These are phyloP conservation scores for Daedalea quercina DNA, from an alignment of 768 basidiomycete genomes.

Conservation along the genomic window DNA sequence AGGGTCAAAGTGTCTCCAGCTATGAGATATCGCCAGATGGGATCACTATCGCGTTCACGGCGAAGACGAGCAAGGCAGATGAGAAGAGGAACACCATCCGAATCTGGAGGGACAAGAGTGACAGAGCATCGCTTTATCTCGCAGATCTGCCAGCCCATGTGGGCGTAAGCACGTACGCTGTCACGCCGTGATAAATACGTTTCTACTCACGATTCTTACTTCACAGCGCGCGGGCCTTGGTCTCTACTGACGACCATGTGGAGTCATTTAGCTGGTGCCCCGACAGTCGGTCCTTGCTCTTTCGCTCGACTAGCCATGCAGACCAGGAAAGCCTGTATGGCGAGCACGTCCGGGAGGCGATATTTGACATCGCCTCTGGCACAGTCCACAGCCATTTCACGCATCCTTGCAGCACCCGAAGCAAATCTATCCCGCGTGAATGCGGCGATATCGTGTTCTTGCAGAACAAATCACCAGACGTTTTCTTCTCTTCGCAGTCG, in stretches of 20 bases:
- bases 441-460: not conserved
- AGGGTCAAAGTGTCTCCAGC: not conserved
- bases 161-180: not conserved
- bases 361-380: not conserved
- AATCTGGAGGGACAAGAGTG: constrained; percentile 1
- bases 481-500: not conserved
- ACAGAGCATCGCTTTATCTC: not conserved
- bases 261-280: constrained; percentile 2
- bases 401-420: not conserved
- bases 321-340: not conserved
- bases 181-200: not conserved
- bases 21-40: constrained; percentile 3
- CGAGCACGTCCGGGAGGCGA: not conserved
- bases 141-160: not conserved
- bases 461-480: not conserved
- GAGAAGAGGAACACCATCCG: not conserved
- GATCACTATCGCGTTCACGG: not conserved
- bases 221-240: not conserved
- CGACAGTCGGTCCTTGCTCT: not conserved
- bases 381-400: not conserved
- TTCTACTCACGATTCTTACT: not conserved
- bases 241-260: not conserved
- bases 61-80: not conserved
- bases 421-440: not conserved
- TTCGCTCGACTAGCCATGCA: not conserved